A percentile compares a stretch with the other conserved stretches of the same genome.
Evolutionary conservation across 371 early-diverging fungal species (phyloP).

Genomic region (Nosema muscidifuracis): DNA sequence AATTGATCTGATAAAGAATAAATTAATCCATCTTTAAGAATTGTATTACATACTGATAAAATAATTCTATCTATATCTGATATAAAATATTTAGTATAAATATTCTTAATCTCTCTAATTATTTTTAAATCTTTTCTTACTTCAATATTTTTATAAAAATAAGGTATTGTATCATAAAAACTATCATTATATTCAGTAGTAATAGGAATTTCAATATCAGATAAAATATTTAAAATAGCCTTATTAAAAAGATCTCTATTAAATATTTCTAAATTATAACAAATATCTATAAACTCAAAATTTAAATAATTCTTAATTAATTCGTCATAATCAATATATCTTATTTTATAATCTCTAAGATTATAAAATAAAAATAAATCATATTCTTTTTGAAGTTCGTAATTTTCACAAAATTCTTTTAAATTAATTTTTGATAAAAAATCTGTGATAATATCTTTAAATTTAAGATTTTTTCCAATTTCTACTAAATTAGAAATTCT

Average conservation of each 20-base stretch:
- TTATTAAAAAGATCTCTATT: background rate
- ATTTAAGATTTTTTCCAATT: background rate
- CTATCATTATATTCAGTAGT: slow-evolving; percentile 21
- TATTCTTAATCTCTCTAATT: background rate
- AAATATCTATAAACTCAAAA: no score
- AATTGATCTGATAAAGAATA: no score
- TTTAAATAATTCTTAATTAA: slow-evolving; percentile 18
- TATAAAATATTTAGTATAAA: slow-evolving; percentile 7
- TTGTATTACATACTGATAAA: background rate
- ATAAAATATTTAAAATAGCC: background rate
- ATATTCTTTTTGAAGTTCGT: background rate
- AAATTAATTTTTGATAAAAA: no score
- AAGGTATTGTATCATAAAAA: slow-evolving; percentile 6
- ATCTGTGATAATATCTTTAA: background rate
- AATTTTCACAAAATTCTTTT: background rate
- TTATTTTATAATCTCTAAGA: background rate
- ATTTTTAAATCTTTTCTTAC: background rate
- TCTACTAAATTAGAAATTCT: background rate
- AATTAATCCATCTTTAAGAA: background rate
- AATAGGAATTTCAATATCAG: background rate
- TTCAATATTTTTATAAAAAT: slow-evolving; percentile 26
- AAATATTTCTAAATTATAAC: background rate
- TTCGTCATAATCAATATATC: slow-evolving; percentile 18
- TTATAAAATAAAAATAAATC: background rate
- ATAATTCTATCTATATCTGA: background rate